A percentile compares a stretch with the other conserved stretches of the same genome.
phyloP scores from a whole-genome alignment of 164 flowering plant genomes.

The Cinnamomum chago region DNA sequence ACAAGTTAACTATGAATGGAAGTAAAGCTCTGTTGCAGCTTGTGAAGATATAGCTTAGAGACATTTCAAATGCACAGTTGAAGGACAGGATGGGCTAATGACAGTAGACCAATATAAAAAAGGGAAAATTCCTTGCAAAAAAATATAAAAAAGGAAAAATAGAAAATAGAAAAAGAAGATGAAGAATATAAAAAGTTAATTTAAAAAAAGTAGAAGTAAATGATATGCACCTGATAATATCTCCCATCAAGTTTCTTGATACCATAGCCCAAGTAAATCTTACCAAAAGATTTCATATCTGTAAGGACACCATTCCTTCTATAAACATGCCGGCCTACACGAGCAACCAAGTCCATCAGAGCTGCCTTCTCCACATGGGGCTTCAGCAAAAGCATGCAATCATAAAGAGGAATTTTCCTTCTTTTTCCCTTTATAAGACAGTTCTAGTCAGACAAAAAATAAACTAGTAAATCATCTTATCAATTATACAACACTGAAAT shows the following conservation, averaged over 20 bases:
- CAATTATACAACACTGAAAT: too few species aligned
- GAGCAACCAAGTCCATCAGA: constrained; percentile 54
- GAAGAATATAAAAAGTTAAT: background rate
- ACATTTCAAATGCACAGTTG: too few species aligned
- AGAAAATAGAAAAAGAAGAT: background rate
- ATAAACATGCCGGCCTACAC: constrained; percentile 66
- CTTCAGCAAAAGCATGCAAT: constrained; percentile 79
- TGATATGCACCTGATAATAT: constrained; percentile 52
- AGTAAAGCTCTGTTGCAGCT: too few species aligned
- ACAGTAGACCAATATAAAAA: too few species aligned
- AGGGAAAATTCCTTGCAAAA: too few species aligned
- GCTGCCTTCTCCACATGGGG: constrained; percentile 53
- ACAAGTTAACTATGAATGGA: too few species aligned
- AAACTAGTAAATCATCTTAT: too few species aligned
- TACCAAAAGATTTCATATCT: constrained; percentile 63
- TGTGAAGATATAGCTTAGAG: too few species aligned
- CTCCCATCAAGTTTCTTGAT: constrained; percentile 87
- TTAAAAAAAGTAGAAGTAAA: too few species aligned
- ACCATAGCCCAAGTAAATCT: constrained; percentile 79
- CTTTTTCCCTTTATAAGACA: too few species aligned
- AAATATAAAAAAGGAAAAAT: background rate
- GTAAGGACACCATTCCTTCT: constrained; percentile 76
- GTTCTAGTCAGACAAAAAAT: too few species aligned
- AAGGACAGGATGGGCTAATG: too few species aligned
- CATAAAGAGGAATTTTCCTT: constrained; percentile 78